phyloP scores from a whole-genome alignment of 768 basidiomycete species.

The Boletus vinaceobasis region DNA sequence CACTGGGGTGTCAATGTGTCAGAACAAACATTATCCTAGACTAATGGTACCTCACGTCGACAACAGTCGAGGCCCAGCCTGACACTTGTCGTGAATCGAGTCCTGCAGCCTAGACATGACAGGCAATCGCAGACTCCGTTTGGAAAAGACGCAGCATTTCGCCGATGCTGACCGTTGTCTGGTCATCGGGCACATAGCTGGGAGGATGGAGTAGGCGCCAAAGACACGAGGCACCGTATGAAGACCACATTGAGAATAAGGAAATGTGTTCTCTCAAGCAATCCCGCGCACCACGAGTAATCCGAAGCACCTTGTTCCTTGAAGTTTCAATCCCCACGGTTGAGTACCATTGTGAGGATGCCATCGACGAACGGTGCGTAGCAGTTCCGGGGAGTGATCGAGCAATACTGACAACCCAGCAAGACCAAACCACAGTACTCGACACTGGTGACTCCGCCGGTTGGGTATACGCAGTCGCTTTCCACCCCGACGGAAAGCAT shows the following conservation, averaged over 20 bases:
- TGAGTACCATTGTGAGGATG: not conserved
- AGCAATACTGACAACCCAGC: not conserved
- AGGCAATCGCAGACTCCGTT: too few species aligned
- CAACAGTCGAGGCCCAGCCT: too few species aligned
- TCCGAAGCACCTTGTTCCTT: not conserved
- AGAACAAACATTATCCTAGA: too few species aligned
- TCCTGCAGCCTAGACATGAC: too few species aligned
- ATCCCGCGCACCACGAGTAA: not conserved
- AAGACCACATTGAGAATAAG: not conserved
- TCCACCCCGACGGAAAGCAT: not conserved
- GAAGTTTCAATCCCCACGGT: not conserved
- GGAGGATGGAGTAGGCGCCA: not conserved
- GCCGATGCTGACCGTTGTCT: too few species aligned
- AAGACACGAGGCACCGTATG: not conserved
- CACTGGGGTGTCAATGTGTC: too few species aligned
- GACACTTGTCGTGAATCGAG: not conserved
- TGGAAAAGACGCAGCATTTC: too few species aligned
- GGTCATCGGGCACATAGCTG: not conserved
- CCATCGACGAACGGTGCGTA: not conserved
- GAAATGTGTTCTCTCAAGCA: not conserved
- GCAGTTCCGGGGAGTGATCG: not conserved
- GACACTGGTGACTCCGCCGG: not conserved
- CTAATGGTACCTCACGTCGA: too few species aligned
- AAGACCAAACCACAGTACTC: not conserved
- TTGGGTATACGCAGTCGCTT: not conserved